Evolutionary conservation across 768 basidiomycete genomes (phyloP).

Genomic region (Trametes sanguinea): DNA sequence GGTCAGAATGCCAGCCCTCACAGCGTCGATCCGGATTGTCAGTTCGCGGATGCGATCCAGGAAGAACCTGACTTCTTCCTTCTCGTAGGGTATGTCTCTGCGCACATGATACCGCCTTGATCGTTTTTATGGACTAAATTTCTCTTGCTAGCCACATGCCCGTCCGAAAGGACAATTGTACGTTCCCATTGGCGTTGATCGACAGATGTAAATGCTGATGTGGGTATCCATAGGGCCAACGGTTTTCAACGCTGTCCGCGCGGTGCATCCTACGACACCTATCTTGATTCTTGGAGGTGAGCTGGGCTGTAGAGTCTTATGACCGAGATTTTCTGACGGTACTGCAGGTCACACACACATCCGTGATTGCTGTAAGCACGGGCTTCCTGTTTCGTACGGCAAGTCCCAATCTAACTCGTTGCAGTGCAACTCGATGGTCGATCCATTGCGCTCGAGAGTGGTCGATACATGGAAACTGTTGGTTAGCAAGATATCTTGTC

Average conservation of each 20-base stretch:
- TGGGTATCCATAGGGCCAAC: constrained; percentile 53
- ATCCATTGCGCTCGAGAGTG: constrained; percentile 81
- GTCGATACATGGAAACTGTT: constrained; percentile 91
- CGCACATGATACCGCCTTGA: neutral
- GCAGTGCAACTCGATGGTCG: constrained; percentile 67
- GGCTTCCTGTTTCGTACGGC: neutral
- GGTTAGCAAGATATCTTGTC: constrained; percentile 44
- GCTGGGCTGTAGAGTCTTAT: neutral
- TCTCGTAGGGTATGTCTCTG: constrained; percentile 56
- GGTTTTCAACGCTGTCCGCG: constrained; percentile 74
- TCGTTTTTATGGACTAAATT: neutral
- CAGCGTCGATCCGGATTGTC: neutral
- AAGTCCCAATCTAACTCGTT: neutral
- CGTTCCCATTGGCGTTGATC: constrained; percentile 17
- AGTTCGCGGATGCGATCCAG: constrained; percentile 78
- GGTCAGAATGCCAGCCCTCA: neutral
- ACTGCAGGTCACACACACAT: constrained; percentile 67
- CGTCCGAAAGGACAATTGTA: constrained; percentile 66
- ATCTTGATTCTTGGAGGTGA: constrained; percentile 81
- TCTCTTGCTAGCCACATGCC: constrained; percentile 73
- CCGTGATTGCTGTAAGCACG: constrained; percentile 67
- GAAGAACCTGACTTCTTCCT: constrained; percentile 85
- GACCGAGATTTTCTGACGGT: neutral
- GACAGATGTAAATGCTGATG: neutral
- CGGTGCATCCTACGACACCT: constrained; percentile 71